phyloP scores from a whole-genome alignment of 116 monocot genomes.

The Iris pallida region DNA sequence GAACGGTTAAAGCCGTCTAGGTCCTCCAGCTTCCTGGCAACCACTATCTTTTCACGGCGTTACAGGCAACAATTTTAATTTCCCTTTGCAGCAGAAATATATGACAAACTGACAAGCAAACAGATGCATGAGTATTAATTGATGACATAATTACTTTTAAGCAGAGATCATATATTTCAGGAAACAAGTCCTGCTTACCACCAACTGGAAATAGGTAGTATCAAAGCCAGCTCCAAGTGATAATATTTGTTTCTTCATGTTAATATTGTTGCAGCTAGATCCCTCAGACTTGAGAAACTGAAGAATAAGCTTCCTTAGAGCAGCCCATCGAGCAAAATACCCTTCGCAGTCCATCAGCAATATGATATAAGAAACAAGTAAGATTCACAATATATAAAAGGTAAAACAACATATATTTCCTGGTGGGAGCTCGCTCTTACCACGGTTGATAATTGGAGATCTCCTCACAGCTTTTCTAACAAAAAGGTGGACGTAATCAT shows the following conservation, averaged over 20 bases:
- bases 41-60: too few relatives aligned
- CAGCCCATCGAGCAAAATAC: constrained; percentile 89
- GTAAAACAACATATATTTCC: background rate
- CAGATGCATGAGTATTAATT: too few relatives aligned
- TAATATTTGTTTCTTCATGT: constrained; percentile 67
- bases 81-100: too few relatives aligned
- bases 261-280: constrained; percentile 11
- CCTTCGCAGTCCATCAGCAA: constrained; percentile 32
- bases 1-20: too few relatives aligned
- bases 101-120: too few relatives aligned
- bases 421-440: constrained; percentile 17
- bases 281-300: constrained; percentile 62
- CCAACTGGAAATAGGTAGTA: constrained; percentile 85
- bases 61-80: too few relatives aligned
- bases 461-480: constrained; percentile 69
- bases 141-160: background rate
- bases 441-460: constrained; percentile 97
- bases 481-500: constrained; percentile 83
- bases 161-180: background rate
- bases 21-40: too few relatives aligned
- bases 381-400: constrained; percentile 4
- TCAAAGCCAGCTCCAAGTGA: constrained; percentile 98
- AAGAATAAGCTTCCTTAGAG: constrained; percentile 67
- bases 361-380: constrained; percentile 7
- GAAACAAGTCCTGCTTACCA: constrained; percentile 26